These are phyloP conservation scores for Circinella umbellata DNA, from an alignment of 371 early-diverging fungal genomes.

Conservation along the genomic window DNA sequence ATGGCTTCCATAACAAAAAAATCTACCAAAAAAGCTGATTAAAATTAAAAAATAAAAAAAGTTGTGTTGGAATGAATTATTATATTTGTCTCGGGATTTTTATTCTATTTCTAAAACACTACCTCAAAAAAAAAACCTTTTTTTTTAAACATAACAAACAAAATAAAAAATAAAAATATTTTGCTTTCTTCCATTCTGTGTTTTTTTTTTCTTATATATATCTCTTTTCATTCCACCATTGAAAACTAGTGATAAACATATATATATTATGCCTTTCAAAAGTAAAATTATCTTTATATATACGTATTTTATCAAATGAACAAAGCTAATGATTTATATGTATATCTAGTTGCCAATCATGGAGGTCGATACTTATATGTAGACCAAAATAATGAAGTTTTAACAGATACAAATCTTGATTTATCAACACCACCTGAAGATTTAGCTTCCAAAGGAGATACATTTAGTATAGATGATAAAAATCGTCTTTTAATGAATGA, in stretches of 20 bases:
- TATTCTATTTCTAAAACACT: neutral
- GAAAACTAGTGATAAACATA: too few relatives aligned
- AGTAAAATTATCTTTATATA: neutral
- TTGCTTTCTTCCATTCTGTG: too few relatives aligned
- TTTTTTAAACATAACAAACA: neutral
- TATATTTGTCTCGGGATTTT: too few relatives aligned
- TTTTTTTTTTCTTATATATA: neutral
- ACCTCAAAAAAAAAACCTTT: too few relatives aligned
- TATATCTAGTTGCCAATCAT: slow-evolving; percentile 21
- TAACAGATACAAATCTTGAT: slow-evolving; percentile 21
- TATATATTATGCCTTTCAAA: too few relatives aligned
- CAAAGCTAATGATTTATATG: neutral
- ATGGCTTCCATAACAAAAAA: slow-evolving; percentile 21
- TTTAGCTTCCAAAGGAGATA: slow-evolving; percentile 18
- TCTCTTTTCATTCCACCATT: too few relatives aligned
- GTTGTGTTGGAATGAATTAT: too few relatives aligned
- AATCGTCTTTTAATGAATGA: slow-evolving; percentile 7
- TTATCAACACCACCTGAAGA: slow-evolving; percentile 18
- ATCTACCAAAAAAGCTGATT: slow-evolving; percentile 20
- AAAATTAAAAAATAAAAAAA: too few relatives aligned
- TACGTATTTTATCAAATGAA: too few relatives aligned
- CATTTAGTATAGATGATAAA: slow-evolving; percentile 17
- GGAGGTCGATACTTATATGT: slow-evolving; percentile 29
- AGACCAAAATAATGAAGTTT: slow-evolving; percentile 18
- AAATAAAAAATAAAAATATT: too few relatives aligned